A percentile compares a stretch with the other conserved stretches of the same genome.
These are phyloP conservation scores for Crithidia sp. DNA, from an alignment of 208 protist genomes.

Conservation along the genomic window DNA sequence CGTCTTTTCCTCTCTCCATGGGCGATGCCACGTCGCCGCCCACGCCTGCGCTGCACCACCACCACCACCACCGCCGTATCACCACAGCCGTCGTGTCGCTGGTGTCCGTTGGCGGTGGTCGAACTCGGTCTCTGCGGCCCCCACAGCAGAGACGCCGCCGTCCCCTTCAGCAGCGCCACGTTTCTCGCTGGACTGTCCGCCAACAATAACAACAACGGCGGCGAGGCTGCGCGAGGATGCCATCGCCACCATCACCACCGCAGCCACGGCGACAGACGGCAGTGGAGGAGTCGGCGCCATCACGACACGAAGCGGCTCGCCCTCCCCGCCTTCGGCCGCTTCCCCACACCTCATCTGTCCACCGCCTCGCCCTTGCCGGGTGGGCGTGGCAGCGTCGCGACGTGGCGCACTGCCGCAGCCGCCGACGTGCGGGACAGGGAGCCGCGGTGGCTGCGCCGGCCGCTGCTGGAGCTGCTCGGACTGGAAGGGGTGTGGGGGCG, in stretches of 20 bases:
- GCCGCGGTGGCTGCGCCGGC: constrained; percentile 1
- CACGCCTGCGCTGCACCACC: neutral
- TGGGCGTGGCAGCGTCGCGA: constrained; percentile 11
- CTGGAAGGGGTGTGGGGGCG: constrained; percentile 8
- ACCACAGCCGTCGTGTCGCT: neutral
- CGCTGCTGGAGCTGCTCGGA: constrained; percentile 14
- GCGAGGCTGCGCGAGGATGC: neutral
- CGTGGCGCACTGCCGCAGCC: constrained; percentile 12
- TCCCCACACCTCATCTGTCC: constrained; percentile 5
- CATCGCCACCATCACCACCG: too few species aligned
- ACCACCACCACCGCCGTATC: neutral
- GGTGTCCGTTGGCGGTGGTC: constrained; percentile 8
- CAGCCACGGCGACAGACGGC: neutral
- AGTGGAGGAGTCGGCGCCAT: neutral
- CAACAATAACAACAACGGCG: neutral
- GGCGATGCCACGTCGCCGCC: constrained; percentile 17
- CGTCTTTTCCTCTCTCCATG: constrained; percentile 12
- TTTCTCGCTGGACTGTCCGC: constrained; percentile 10
- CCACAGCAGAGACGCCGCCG: constrained; percentile 8
- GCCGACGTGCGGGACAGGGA: neutral
- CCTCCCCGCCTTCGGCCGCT: constrained; percentile 6
- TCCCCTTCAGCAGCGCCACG: constrained; percentile 11
- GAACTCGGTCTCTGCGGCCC: constrained; percentile 14
- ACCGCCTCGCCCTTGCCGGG: constrained; percentile 8
- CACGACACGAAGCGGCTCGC: neutral